Base-by-base conservation (phyloP, 2,329 filamentous ascomycete genomes). In the Fusarium sterilihyphosum region DNA sequence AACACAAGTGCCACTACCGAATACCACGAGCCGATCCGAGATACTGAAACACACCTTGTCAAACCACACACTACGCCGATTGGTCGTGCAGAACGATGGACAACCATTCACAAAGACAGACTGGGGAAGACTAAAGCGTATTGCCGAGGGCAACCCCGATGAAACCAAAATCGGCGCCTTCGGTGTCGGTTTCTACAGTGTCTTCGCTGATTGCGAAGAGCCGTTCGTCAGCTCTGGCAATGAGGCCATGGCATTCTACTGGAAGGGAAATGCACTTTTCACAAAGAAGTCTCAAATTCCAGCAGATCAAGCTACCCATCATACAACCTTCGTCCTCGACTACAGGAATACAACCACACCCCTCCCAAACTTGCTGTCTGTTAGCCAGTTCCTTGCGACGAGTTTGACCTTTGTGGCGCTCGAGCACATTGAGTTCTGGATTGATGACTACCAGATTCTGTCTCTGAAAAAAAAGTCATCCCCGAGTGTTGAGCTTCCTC, bases 161-260 rank as follows among this genome's bases (percentile, higher is more conserved):
- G 96, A 99, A 84, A 98, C 95, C 53, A 99, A 99, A 86, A 99
- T 99, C 78, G 96, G 96, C 62, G 97, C 96, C 8, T 99, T 99
- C 81, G 96, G 96, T 75, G 96, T 99, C 38, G 96, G 96, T 6
- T 99, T 99, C 85, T 99, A 99, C 87, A 97, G 94, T 81, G 96
- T 98, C 44, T 99, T 99, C 82, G 94, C 96, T 71, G 96, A 99
- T 81, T 99, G 96, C 81, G 97, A 99, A 83, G 95, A 98, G 77
- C 96, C 96, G 1, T 98, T 99, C 80, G 93, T 99, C 74, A 96
- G 94, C 75, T 98, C 96, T 2, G 96, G 96, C 2, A 90, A 89
- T 71, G 92, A 97, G 83, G 95, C 95, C 43, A 98, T 99, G 94
- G 96, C 96, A 1, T 99, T 99, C 80, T 99, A 98, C 85, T 99